phyloP scores from a whole-genome alignment of 768 basidiomycete genomes.

The Cystobasidium onofrii region DNA sequence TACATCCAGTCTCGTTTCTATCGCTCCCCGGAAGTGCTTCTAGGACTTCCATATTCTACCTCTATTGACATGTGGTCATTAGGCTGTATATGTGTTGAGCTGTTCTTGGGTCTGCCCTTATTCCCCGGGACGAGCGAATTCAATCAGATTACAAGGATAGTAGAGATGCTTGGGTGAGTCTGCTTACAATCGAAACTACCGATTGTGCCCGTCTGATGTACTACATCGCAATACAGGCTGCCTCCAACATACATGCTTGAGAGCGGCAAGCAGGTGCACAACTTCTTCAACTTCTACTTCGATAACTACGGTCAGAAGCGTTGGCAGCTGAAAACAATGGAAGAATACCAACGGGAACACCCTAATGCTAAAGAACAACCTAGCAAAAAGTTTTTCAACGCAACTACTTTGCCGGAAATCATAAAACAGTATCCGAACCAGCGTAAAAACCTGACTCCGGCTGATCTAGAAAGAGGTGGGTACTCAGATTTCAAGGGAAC shows the following conservation, averaged over 20 bases:
- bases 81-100: constrained; percentile 95
- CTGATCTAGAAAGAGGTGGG: constrained; percentile 50
- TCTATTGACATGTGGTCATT: constrained; percentile 99
- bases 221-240: constrained; percentile 52
- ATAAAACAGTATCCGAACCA: constrained; percentile 92
- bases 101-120: constrained; percentile 88
- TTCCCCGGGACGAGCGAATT: constrained; percentile 99
- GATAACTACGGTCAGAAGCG: constrained; percentile 66
- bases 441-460: constrained; percentile 76
- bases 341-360: constrained; percentile 92
- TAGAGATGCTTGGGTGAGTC: constrained; percentile 94
- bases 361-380: constrained; percentile 84
- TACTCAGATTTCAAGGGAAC: too few species aligned
- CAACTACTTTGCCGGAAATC: constrained; percentile 84
- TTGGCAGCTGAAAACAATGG: constrained; percentile 76
- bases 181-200: not conserved
- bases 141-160: constrained; percentile 91
- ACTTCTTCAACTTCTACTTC: constrained; percentile 79
- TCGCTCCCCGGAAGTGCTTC: constrained; percentile 89
- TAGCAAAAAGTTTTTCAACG: constrained; percentile 98
- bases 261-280: constrained; percentile 83
- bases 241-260: constrained; percentile 91
- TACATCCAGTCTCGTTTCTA: constrained; percentile 99
- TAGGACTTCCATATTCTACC: constrained; percentile 87
- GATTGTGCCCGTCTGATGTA: too few species aligned